Percentiles rank a stretch among this genome's conserved stretches.
phyloP scores from a whole-genome alignment of 2,329 filamentous ascomycete species.

The Alternaria arborescens region DNA sequence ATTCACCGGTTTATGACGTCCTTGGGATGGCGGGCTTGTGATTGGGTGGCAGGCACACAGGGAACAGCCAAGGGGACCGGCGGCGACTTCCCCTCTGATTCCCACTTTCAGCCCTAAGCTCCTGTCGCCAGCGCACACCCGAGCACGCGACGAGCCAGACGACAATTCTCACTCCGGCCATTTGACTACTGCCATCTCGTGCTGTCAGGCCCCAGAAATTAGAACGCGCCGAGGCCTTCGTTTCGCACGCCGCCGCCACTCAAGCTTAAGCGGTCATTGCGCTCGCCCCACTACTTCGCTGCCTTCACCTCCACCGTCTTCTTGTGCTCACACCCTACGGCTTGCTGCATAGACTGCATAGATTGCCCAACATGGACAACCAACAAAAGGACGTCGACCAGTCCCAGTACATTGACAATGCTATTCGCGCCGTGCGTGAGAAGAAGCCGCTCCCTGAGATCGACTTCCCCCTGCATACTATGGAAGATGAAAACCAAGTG shows the following conservation, averaged over 20 bases:
- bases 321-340: slow-evolving; percentile 34
- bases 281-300: slow-evolving; percentile 45
- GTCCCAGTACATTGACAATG: slow-evolving; percentile 75
- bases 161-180: slow-evolving; percentile 12
- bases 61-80: slow-evolving; percentile 17
- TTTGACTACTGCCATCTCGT: slow-evolving; percentile 22
- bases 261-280: slow-evolving; percentile 38
- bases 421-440: slow-evolving; percentile 87
- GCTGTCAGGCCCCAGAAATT: slow-evolving; percentile 22
- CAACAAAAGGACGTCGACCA: slow-evolving; percentile 48
- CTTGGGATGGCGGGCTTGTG: slow-evolving; percentile 13
- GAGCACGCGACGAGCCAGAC: slow-evolving; percentile 44
- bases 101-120: slow-evolving; percentile 34
- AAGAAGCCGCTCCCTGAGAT: slow-evolving; percentile 98
- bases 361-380: slow-evolving; percentile 47
- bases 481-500: slow-evolving; percentile 96
- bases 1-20: slow-evolving; percentile 30
- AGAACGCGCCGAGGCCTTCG: slow-evolving; percentile 41
- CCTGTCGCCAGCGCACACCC: slow-evolving; percentile 29
- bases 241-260: slow-evolving; percentile 46
- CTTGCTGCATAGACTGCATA: slow-evolving; percentile 26
- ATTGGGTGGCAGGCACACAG: slow-evolving; percentile 20
- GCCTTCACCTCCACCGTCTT: slow-evolving; percentile 36
- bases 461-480: slow-evolving; percentile 96
- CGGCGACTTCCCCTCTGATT: slow-evolving; percentile 18